phyloP scores from a whole-genome alignment of 2,329 filamentous ascomycete genomes.

The Penicillium sp. region DNA sequence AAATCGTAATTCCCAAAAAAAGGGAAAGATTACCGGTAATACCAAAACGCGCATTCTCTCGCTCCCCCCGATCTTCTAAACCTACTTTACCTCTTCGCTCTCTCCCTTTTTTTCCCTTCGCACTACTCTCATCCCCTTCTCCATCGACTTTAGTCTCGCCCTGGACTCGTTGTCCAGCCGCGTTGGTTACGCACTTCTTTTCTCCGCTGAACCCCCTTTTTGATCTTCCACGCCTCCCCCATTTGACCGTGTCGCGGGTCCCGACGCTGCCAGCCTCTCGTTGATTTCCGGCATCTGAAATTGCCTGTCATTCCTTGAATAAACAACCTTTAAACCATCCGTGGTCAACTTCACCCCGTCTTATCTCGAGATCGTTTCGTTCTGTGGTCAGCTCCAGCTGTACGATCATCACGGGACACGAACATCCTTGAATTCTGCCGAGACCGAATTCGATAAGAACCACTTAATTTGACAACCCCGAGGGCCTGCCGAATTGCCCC shows the following conservation, averaged over 20 bases:
- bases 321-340: constrained; percentile 6
- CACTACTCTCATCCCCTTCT: constrained; percentile 3
- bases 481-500: constrained; percentile 2
- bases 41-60: constrained; percentile 3
- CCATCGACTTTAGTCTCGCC: constrained; percentile 14
- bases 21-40: constrained; percentile 1
- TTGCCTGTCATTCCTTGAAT: constrained; percentile 26
- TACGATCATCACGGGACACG: constrained; percentile 11
- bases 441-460: constrained; percentile 1
- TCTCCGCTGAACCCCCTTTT: constrained; percentile 2
- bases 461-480: not conserved
- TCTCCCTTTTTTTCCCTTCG: constrained; percentile 17
- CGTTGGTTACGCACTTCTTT: constrained; percentile 15
- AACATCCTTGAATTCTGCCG: constrained; percentile 1
- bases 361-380: not conserved
- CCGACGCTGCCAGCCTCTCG: constrained; percentile 39
- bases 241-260: constrained; percentile 32
- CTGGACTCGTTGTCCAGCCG: constrained; percentile 27
- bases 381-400: constrained; percentile 9
- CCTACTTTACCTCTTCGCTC: constrained; percentile 4
- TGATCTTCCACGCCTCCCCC: constrained; percentile 1
- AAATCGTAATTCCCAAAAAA: not conserved
- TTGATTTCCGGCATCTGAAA: constrained; percentile 28
- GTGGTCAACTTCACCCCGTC: not conserved
- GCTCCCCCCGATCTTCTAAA: not conserved